Base-by-base conservation (phyloP, 2,329 filamentous ascomycete genomes). In the Apiospora kogelbergensis region DNA sequence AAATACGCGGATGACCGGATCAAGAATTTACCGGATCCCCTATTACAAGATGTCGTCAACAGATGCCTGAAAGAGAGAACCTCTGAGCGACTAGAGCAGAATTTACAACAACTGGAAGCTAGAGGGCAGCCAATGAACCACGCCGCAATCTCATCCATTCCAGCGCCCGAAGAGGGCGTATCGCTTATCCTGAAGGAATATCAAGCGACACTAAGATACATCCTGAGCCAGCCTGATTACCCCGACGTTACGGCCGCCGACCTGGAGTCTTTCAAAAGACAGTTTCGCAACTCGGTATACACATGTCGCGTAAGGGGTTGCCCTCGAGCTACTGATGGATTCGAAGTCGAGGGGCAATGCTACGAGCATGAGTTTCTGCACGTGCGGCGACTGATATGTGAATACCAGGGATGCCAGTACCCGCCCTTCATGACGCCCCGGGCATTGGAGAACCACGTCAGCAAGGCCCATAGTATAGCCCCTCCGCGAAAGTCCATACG, bases 231-330 rank as follows among this genome's bases (percentile, higher is more conserved):
- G 26, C 33, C 22, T 1, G 63, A 71, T 1, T 68, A 71, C 15
- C 44, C 68, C 5, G 71, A 67, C 0, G 45, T 73, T 0, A 30
- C 67, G 0, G 33, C 67, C 10, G 67, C 70, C 15, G 67, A 74
- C 2, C 57, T 75, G 0, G 69, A 73, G 40, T 63, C 22, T 7
- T 75, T 74, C 42, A 68, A 72, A 40, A 44, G 64, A 5, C 53
- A 73, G 2, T 73, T 64, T 13, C 45, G 66, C 1, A 63, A 30
- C 6, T 70, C 69, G 20, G 70, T 68, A 2, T 70, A 70, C 57
- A 71, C 67, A 2, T 73, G 73, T 65, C 67, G 73, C 13, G 46
- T 76, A 0, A 30, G 40, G 10, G 70, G 60, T 0, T 78, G 76
- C 44, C 70, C 72, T 2, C 24, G 63, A 5, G 71, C 73, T 1